phyloP scores from a whole-genome alignment of 495 filamentous ascomycete genomes.

The Penicillium atrosanguineum region DNA sequence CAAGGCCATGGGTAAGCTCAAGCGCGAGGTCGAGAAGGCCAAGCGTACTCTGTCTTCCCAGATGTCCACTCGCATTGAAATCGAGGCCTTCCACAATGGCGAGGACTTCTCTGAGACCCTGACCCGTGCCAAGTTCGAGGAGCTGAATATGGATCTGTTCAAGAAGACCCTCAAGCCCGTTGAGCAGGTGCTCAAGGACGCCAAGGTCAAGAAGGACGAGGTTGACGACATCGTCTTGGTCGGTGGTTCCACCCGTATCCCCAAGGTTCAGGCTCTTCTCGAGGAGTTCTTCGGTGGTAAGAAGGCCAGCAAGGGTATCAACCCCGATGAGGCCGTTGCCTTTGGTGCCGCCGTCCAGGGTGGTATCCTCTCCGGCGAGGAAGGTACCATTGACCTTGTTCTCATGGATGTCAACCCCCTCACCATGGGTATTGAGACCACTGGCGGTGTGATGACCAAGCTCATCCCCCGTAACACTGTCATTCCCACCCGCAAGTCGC shows the following conservation, averaged over 20 bases:
- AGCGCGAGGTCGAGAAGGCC: slow-evolving; percentile 99
- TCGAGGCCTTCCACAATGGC: slow-evolving; percentile 95
- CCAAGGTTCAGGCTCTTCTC: slow-evolving; percentile 94
- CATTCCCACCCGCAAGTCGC: slow-evolving; percentile 98
- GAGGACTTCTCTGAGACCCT: slow-evolving; percentile 98
- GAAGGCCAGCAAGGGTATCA: slow-evolving; percentile 99
- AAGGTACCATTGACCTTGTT: slow-evolving; percentile 92
- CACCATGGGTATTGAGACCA: slow-evolving; percentile 97
- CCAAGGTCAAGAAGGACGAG: slow-evolving; percentile 84
- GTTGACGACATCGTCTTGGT: slow-evolving; percentile 88
- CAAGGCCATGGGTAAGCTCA: slow-evolving; percentile 99
- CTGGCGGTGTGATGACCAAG: slow-evolving; percentile 99
- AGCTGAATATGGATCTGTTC: slow-evolving; percentile 98
- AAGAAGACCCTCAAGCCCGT: slow-evolving; percentile 99
- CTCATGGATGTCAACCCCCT: slow-evolving; percentile 96
- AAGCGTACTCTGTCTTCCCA: slow-evolving; percentile 98
- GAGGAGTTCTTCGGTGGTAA: slow-evolving; percentile 99
- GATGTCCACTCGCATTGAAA: slow-evolving; percentile 97
- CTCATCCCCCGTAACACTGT: slow-evolving; percentile 99
- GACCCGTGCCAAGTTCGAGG: slow-evolving; percentile 98
- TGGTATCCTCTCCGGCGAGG: slow-evolving; percentile 96
- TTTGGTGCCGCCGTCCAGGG: slow-evolving; percentile 99
- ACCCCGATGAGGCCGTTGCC: slow-evolving; percentile 98
- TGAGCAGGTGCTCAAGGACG: slow-evolving; percentile 92
- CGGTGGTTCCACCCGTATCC: slow-evolving; percentile 98